Conservation (phyloP, 78 protist species). For the Cavenderia fasciculata region DNA sequence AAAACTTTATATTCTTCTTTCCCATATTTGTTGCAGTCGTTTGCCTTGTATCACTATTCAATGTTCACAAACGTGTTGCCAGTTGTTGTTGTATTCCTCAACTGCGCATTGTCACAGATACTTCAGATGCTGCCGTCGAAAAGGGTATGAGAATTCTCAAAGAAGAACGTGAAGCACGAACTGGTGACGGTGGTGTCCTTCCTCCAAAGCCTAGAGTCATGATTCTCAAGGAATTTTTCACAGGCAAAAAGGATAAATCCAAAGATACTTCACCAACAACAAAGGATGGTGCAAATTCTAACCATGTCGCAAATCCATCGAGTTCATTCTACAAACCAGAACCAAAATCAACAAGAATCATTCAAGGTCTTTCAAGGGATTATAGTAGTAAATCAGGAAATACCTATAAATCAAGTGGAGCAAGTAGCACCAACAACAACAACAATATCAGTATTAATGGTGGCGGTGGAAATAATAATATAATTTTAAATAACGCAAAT, state of each 20-base stretch:
- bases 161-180: slow-evolving; percentile 32
- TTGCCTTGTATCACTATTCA: slow-evolving; percentile 25
- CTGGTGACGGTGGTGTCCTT: slow-evolving; percentile 39
- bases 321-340: background rate
- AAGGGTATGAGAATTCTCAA: slow-evolving; percentile 34
- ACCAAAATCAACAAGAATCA: background rate
- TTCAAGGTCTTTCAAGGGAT: slow-evolving; percentile 28
- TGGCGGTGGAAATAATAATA: background rate
- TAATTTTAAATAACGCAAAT: background rate
- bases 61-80: slow-evolving; percentile 40
- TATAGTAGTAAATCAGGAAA: slow-evolving; percentile 34
- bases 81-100: slow-evolving; percentile 37
- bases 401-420: background rate
- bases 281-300: slow-evolving; percentile 31
- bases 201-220: slow-evolving; percentile 41
- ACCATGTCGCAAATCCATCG: no score
- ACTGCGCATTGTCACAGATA: slow-evolving; percentile 40
- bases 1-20: slow-evolving; percentile 20
- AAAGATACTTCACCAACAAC: background rate
- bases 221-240: slow-evolving; percentile 23
- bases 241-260: background rate
- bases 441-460: background rate
- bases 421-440: background rate
- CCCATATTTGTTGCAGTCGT: slow-evolving; percentile 49
- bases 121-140: slow-evolving; percentile 53